Evolutionary conservation across 306 rosid species (phyloP).

Genomic region (Quercus aquifolioides): DNA sequence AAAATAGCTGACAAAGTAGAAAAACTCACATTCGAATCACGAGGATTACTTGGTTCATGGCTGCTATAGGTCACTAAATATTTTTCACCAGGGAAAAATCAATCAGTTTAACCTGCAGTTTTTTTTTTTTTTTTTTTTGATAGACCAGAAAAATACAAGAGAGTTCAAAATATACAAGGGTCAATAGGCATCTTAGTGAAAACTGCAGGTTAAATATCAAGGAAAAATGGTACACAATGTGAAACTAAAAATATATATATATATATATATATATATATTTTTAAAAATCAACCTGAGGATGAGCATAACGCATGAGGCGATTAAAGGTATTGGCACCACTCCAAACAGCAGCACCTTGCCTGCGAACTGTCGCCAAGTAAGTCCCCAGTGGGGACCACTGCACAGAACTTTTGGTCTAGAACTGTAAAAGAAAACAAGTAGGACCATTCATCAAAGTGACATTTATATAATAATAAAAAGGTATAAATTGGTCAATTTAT

Average conservation of each 20-base stretch:
- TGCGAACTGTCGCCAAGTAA: constrained; percentile 79
- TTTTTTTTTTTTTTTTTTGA: no score
- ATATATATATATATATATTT: no score
- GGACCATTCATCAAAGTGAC: background rate
- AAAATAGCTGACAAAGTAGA: constrained; percentile 4
- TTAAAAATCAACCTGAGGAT: constrained; percentile 57
- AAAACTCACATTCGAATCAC: constrained; percentile 74
- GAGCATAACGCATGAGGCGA: constrained; percentile 82
- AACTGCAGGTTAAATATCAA: no score
- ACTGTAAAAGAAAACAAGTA: constrained; percentile 37
- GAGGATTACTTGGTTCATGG: constrained; percentile 85
- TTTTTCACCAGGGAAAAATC: constrained; percentile 85
- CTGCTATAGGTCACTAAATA: constrained; percentile 84
- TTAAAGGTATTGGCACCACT: constrained; percentile 71
- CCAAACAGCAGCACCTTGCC: constrained; percentile 95
- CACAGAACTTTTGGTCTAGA: constrained; percentile 86
- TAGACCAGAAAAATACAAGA: no score
- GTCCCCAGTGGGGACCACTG: constrained; percentile 91
- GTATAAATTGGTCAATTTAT: background rate
- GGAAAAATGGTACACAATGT: background rate
- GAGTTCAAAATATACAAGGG: no score
- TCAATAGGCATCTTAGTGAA: no score
- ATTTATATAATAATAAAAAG: background rate
- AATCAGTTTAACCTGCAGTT: constrained; percentile 69
- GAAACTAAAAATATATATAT: no score